A percentile compares a stretch with the other conserved stretches of the same genome.
Conservation (phyloP, 495 filamentous ascomycete species). For the Daldinia bambusicola region DNA sequence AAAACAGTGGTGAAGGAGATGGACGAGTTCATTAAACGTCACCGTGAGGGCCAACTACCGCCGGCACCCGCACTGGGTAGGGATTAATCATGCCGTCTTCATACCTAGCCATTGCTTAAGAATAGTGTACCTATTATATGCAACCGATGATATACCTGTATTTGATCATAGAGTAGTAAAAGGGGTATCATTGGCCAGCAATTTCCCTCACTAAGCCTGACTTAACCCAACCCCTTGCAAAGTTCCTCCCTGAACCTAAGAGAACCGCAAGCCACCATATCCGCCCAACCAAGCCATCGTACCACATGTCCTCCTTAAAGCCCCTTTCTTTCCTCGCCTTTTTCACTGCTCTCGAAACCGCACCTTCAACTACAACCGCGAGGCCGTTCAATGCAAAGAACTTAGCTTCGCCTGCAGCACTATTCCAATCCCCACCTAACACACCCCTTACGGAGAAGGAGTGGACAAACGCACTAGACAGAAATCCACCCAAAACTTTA, state of each 20-base stretch:
- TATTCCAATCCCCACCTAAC: slow-evolving; percentile 29
- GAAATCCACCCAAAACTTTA: slow-evolving; percentile 32
- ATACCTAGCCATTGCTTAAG: too few species aligned
- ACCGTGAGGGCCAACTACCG: too few species aligned
- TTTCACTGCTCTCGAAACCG: slow-evolving; percentile 12
- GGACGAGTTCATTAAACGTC: too few species aligned
- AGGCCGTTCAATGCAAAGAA: slow-evolving; percentile 40
- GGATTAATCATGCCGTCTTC: too few species aligned
- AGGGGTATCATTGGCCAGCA: slow-evolving; percentile 9
- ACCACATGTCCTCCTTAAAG: slow-evolving; percentile 18
- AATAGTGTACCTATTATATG: too few species aligned
- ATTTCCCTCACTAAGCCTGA: slow-evolving; percentile 35
- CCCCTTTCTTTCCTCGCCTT: slow-evolving; percentile 24
- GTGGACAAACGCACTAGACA: slow-evolving; percentile 36
- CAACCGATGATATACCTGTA: not conserved
- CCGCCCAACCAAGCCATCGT: slow-evolving; percentile 32
- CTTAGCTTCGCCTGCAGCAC: slow-evolving; percentile 28
- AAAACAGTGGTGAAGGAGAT: too few species aligned
- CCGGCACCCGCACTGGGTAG: too few species aligned
- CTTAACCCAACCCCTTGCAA: slow-evolving; percentile 39
- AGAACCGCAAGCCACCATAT: slow-evolving; percentile 33
- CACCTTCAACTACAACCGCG: slow-evolving; percentile 35
- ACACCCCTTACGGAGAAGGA: slow-evolving; percentile 34
- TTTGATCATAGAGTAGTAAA: too few species aligned
- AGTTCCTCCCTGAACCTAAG: slow-evolving; percentile 32